Evolutionary conservation across 164 flowering plant genomes (phyloP).

Genomic region (Echeveria elegans): DNA sequence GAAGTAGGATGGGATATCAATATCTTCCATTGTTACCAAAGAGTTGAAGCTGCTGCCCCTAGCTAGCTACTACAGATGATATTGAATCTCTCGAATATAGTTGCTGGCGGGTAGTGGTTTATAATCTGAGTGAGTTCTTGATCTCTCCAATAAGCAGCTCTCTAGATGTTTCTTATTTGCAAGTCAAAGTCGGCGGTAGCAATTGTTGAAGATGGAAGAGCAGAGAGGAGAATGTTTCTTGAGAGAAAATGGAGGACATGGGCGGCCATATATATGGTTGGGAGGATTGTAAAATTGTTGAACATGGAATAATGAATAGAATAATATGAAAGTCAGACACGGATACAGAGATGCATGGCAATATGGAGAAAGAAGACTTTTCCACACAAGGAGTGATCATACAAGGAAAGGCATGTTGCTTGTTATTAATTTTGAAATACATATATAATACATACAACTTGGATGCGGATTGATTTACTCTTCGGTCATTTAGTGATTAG

Average conservation of each 20-base stretch:
- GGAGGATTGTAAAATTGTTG: constrained; percentile 2
- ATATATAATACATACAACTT: neutral
- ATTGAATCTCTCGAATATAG: neutral
- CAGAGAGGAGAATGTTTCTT: constrained; percentile 1
- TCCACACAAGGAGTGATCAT: constrained; percentile 3
- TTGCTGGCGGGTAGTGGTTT: neutral
- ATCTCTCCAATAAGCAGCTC: neutral
- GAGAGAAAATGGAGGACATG: constrained; percentile 6
- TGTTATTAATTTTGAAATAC: neutral
- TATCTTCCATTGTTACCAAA: constrained; percentile 32
- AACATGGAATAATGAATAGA: neutral
- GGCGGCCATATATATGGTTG: constrained; percentile 1
- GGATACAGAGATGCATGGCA: constrained; percentile 1
- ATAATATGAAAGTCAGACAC: constrained; percentile 6
- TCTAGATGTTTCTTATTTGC: neutral
- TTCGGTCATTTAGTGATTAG: constrained; percentile 5
- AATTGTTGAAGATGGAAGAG: constrained; percentile 3
- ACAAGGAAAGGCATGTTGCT: constrained; percentile 2
- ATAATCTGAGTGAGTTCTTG: neutral
- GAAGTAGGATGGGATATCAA: constrained; percentile 58
- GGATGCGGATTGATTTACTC: constrained; percentile 1
- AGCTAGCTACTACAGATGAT: neutral
- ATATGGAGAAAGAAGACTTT: neutral
- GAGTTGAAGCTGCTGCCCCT: neutral
- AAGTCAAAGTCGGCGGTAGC: constrained; percentile 6